These are phyloP conservation scores for Prunus dulcis DNA, from an alignment of 306 rosid genomes.

Conservation along the genomic window DNA sequence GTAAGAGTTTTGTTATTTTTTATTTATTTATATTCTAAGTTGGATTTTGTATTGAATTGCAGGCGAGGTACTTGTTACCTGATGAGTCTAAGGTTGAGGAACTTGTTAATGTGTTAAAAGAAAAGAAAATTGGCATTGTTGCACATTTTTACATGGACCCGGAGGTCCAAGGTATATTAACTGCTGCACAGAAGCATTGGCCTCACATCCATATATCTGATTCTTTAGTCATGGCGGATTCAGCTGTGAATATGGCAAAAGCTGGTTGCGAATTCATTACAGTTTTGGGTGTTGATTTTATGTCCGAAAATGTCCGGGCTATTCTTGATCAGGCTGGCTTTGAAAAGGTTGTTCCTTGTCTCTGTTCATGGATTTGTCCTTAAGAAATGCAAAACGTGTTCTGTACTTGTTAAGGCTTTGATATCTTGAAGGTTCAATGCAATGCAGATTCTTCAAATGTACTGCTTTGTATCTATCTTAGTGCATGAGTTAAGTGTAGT, in stretches of 20 bases:
- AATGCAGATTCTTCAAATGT: not conserved
- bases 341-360: slow-evolving; percentile 45
- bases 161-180: slow-evolving; percentile 87
- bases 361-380: slow-evolving; percentile 1
- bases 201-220: slow-evolving; percentile 95
- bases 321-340: slow-evolving; percentile 98
- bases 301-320: slow-evolving; percentile 99
- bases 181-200: slow-evolving; percentile 96
- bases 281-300: slow-evolving; percentile 93
- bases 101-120: slow-evolving; percentile 63
- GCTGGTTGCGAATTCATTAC: slow-evolving; percentile 80
- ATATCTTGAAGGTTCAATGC: slow-evolving; percentile 1
- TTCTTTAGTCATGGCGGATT: slow-evolving; percentile 96
- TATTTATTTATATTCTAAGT: not conserved
- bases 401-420: not conserved
- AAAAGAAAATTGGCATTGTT: slow-evolving; percentile 90
- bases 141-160: slow-evolving; percentile 99
- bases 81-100: slow-evolving; percentile 55
- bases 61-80: slow-evolving; percentile 85
- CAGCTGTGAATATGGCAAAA: slow-evolving; percentile 85
- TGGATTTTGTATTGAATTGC: slow-evolving; percentile 38
- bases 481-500: not conserved
- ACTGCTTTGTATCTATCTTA: not conserved
- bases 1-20: not conserved
- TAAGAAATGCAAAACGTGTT: slow-evolving; percentile 1